Percentiles rank a stretch among this genome's conserved stretches.
These are phyloP conservation scores for Suhomyces pyralidae DNA, from an alignment of 805 yeast genomes.

Conservation along the genomic window DNA sequence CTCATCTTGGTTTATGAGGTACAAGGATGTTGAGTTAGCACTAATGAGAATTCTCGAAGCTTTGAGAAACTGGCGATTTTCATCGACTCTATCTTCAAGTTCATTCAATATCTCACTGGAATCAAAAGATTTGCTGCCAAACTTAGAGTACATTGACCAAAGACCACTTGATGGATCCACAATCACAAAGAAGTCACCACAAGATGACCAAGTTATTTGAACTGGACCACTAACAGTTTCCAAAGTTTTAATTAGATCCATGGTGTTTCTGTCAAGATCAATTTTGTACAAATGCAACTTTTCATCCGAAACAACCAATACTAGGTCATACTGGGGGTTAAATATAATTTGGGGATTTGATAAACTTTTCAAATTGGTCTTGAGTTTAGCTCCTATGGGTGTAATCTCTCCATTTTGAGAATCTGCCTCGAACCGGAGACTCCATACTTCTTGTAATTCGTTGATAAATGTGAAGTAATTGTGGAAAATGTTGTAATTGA, in stretches of 20 bases:
- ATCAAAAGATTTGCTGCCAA: constrained; percentile 31
- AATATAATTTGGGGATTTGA: constrained; percentile 10
- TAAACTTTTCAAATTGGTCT: neutral
- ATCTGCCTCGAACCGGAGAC: constrained; percentile 3
- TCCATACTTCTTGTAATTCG: constrained; percentile 25
- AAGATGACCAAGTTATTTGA: constrained; percentile 30
- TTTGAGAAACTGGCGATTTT: constrained; percentile 20
- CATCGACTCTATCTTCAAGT: constrained; percentile 13
- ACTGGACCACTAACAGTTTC: neutral
- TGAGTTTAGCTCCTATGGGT: constrained; percentile 4
- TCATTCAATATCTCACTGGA: constrained; percentile 23
- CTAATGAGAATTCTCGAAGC: constrained; percentile 23
- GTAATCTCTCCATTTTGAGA: neutral
- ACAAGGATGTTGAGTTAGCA: constrained; percentile 22
- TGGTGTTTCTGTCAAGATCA: constrained; percentile 1
- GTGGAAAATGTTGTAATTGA: constrained; percentile 24
- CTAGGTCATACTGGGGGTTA: constrained; percentile 22
- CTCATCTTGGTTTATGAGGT: constrained; percentile 13
- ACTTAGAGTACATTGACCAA: constrained; percentile 35
- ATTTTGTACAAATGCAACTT: constrained; percentile 8
- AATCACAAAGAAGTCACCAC: constrained; percentile 31
- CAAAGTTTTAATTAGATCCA: neutral
- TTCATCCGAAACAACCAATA: constrained; percentile 13
- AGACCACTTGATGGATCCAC: constrained; percentile 16
- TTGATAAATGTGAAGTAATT: constrained; percentile 30